Evolutionary conservation across 1,139 yeast genomes (phyloP), one percentile per base, ranked within the genome.

Genomic region (Taphrina sp.): DNA sequence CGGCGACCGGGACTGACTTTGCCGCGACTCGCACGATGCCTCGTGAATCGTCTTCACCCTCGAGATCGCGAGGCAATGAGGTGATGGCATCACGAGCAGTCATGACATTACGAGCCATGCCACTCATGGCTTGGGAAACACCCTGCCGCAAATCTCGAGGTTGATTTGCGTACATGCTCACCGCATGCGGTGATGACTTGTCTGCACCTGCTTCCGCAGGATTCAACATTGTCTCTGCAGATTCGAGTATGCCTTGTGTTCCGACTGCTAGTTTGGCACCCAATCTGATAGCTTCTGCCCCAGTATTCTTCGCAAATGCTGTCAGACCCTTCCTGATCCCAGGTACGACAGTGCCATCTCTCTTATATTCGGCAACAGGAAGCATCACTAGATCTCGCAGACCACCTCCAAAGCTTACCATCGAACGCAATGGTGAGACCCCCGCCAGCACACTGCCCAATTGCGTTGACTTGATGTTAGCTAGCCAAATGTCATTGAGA

Each of bases 211-310:
- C 12, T 12, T 26, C 31, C 26, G 44, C 37, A 1, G 90, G 90
- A 1, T 90, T 90, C 56, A 85, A 71, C 3, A 77, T 76, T 60
- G 81, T 84, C 66, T 90, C 97, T 0, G 95, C 84, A 59, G 79
- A 81, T 63, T 89, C 96, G 52, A 90, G 71, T 7, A 87, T 69
- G 0, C 82, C 81, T 66, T 89, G 96, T 0, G 96, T 87, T 0
- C 96, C 96, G 3, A 90, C 84, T 1, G 95, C 94, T 34, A 90
- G 67, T 64, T 85, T 87, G 0, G 86, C 95, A 0, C 96, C 96
- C 52, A 92, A 72, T 63, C 83, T 83, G 41, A 90, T 74, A 35
- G 90, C 69, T 67, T 90, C 96, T 58, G 83, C 84, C 1, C 95
- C 81, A 0, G 97, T 85, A 8, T 84, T 82, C 63, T 79, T 81